Conservation (phyloP, 768 basidiomycete species). For the Boletus coccyginus region DNA sequence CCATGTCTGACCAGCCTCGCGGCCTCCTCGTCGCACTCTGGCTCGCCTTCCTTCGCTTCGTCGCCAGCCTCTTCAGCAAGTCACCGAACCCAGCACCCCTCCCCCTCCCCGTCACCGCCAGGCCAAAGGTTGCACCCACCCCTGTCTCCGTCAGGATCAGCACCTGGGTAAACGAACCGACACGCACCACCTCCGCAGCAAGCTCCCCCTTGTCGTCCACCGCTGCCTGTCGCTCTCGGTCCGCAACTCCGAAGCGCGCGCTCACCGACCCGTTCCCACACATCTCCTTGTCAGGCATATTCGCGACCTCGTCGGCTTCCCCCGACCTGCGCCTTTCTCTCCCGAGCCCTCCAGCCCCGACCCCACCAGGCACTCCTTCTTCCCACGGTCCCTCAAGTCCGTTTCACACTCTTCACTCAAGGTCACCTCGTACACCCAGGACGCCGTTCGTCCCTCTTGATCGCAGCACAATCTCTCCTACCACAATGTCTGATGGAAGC, state of each 20-base stretch:
- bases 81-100: constrained; percentile 13
- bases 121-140: neutral
- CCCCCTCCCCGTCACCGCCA: constrained; percentile 19
- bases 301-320: constrained; percentile 6
- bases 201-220: constrained; percentile 4
- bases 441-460: constrained; percentile 17
- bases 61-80: constrained; percentile 10
- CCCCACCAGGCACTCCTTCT: no score
- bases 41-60: constrained; percentile 8
- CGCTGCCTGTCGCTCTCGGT: constrained; percentile 2
- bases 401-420: constrained; percentile 6
- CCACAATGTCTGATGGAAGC: constrained; percentile 24
- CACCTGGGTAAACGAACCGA: neutral
- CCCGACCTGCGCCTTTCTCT: neutral
- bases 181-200: constrained; percentile 6
- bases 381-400: neutral
- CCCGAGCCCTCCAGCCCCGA: neutral
- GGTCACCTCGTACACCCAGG: constrained; percentile 8
- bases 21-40: constrained; percentile 17
- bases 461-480: constrained; percentile 23
- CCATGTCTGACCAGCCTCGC: no score
- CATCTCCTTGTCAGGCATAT: constrained; percentile 21
- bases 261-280: constrained; percentile 10
- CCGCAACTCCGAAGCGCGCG: neutral
- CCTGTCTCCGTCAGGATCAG: neutral